Percentiles rank a stretch among this genome's conserved stretches.
Conservation (phyloP, 1,284 basidiomycete species). For the Leccinum holopus region DNA sequence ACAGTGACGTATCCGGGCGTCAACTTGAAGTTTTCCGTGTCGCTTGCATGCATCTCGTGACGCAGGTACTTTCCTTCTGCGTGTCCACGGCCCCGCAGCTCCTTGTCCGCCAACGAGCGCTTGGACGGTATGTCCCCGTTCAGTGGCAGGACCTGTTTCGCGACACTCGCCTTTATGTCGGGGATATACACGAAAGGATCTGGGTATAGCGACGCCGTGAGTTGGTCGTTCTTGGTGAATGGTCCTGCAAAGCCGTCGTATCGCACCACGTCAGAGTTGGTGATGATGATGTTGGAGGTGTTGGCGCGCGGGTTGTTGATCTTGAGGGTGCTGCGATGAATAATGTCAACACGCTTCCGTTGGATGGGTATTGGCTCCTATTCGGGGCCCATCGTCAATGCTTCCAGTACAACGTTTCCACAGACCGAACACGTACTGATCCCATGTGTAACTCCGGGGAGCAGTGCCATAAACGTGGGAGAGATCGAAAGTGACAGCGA, state of each 20-base stretch:
- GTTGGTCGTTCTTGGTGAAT: conserved; percentile 79
- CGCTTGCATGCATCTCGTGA: conserved; percentile 22
- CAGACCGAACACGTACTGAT: conserved; percentile 40
- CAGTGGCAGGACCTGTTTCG: conserved; percentile 49
- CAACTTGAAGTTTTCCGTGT: conserved; percentile 37
- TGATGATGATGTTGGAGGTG: conserved; percentile 67
- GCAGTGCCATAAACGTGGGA: conserved; percentile 60
- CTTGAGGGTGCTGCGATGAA: conserved; percentile 55
- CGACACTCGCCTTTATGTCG: conserved; percentile 47
- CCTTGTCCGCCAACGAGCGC: conserved; percentile 35
- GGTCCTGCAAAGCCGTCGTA: conserved; percentile 69
- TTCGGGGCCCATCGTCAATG: background rate
- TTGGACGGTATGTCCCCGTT: conserved; percentile 21
- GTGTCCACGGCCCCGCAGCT: conserved; percentile 32
- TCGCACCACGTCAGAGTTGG: conserved; percentile 70
- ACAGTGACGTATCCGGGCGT: conserved; percentile 71
- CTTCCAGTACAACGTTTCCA: background rate
- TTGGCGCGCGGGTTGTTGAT: conserved; percentile 59
- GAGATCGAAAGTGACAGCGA: conserved; percentile 57
- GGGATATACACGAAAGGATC: conserved; percentile 62
- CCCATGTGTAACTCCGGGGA: conserved; percentile 70
- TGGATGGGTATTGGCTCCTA: conserved; percentile 65
- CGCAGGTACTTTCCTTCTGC: conserved; percentile 27
- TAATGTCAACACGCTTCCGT: conserved; percentile 60
- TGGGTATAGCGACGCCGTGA: conserved; percentile 66